phyloP scores from a whole-genome alignment of 768 basidiomycete species.

The Lentinula lateritia region DNA sequence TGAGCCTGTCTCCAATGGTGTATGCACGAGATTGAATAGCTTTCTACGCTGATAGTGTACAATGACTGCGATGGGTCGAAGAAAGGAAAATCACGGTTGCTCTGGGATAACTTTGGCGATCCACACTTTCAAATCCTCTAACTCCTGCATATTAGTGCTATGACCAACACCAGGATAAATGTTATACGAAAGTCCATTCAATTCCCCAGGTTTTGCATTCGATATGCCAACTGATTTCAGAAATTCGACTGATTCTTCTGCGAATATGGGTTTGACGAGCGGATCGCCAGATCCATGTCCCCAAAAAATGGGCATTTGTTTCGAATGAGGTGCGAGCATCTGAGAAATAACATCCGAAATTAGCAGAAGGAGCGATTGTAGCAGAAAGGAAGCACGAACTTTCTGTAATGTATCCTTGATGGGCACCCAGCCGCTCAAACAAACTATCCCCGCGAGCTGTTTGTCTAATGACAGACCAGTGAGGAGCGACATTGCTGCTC shows the following conservation, averaged over 20 bases:
- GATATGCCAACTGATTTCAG: constrained; percentile 49
- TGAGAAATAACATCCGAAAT: constrained; percentile 20
- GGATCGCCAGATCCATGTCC: constrained; percentile 79
- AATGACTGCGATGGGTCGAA: too few relatives aligned
- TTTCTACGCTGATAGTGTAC: too few relatives aligned
- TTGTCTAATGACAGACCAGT: constrained; percentile 63
- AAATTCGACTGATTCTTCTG: constrained; percentile 48
- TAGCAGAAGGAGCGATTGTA: neutral
- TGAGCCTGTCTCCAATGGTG: too few relatives aligned
- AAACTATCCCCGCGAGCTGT: constrained; percentile 66
- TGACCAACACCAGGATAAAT: constrained; percentile 68
- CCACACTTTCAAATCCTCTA: constrained; percentile 68
- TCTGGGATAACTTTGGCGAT: constrained; percentile 52
- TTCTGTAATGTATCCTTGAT: constrained; percentile 58
- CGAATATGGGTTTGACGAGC: constrained; percentile 56
- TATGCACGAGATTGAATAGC: too few relatives aligned
- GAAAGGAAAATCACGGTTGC: neutral
- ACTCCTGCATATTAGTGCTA: constrained; percentile 55
- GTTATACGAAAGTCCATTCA: constrained; percentile 61
- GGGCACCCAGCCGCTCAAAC: constrained; percentile 79
- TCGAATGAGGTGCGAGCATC: constrained; percentile 58
- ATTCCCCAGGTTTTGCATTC: constrained; percentile 27
- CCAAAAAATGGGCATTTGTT: constrained; percentile 75
- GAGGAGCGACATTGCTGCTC: constrained; percentile 73
- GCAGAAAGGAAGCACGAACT: constrained; percentile 33